Evolutionary conservation across 306 rosid genomes (phyloP).

Genomic region (Cicer judaicum): DNA sequence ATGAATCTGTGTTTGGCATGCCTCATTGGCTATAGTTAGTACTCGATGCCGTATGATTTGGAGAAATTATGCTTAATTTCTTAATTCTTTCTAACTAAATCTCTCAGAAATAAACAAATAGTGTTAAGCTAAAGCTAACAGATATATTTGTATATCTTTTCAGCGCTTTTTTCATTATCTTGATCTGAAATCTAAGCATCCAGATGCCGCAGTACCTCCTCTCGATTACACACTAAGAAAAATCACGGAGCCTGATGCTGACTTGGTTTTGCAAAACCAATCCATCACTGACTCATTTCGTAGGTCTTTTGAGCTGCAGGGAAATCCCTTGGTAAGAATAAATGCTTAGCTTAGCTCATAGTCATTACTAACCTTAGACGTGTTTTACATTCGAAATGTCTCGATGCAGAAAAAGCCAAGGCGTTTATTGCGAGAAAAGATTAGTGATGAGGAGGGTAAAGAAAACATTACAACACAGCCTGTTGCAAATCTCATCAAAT

Average conservation of each 20-base stretch:
- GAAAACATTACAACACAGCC: conserved; percentile 52
- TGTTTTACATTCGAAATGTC: conserved; percentile 35
- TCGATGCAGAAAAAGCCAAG: conserved; percentile 67
- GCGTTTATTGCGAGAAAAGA: conserved; percentile 51
- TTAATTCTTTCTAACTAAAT: not conserved
- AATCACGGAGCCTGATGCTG: conserved; percentile 71
- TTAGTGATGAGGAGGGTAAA: conserved; percentile 50
- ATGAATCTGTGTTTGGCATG: conserved; percentile 23
- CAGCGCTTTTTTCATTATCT: conserved; percentile 79
- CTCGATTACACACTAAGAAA: conserved; percentile 77
- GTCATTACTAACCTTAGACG: not conserved
- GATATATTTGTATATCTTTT: conserved; percentile 31
- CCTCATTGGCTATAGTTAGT: conserved; percentile 1
- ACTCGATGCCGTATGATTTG: conserved; percentile 4
- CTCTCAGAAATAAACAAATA: not conserved
- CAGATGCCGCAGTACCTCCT: conserved; percentile 77
- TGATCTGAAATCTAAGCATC: conserved; percentile 80
- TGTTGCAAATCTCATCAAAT: conserved; percentile 38
- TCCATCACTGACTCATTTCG: conserved; percentile 56
- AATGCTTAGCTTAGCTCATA: conserved; percentile 1
- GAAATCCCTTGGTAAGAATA: conserved; percentile 63
- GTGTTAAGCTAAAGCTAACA: conserved; percentile 36
- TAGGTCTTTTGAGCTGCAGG: conserved; percentile 60
- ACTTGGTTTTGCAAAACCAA: conserved; percentile 61
- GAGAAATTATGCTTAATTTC: conserved; percentile 28